Evolutionary conservation across 371 early-diverging fungal species (phyloP), one percentile per base, ranked within the genome.

Genomic region (Gilbertella persicaria): DNA sequence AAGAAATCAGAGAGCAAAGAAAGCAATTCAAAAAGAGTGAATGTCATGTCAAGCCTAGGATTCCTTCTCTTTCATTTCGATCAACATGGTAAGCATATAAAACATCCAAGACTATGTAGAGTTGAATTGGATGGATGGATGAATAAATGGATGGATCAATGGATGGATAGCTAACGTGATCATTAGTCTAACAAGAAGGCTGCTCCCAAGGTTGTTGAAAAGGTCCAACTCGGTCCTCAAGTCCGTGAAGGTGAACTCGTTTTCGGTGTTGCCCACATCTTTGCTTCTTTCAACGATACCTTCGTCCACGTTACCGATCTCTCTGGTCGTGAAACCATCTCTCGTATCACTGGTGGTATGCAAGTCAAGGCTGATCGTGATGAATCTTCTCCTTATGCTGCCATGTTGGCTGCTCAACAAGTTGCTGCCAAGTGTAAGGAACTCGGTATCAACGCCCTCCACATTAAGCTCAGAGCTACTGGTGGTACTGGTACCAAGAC

Each of bases 351-450:
- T 71, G 99, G 99, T 89, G 99, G 99, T 75, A 99, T 99, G 99
- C 99, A 97, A 88, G 99, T 99, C 71, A 99, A 99, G 92, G 97
- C 99, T 64, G 99, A 99, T 83, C 98, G 99, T 85, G 99, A 99
- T 83, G 99, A 99, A 80, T 96, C 99, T 45, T 98, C 99, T 53
- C 98, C 99, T 67, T 99, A 99, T 85, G 99, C 99, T 58, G 99
- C 99, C 65, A 99, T 99, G 99, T 91, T 99, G 85, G 99, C 99
- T 71, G 96, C 99, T 62, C 99, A 99, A 86, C 99, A 99, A 80
- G 99, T 97, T 68, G 99, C 99, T 65, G 91, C 80, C 69, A 92
- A 92, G 84, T 97, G 99, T 91, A 95, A 94, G 87, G 99, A 98
- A 76, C 67, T 98, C 59, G 99, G 99, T 71, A 93, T 99, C 86